These are phyloP conservation scores for Neocatenulostroma microsporum DNA, from an alignment of 2,329 filamentous ascomycete genomes.

Conservation along the genomic window DNA sequence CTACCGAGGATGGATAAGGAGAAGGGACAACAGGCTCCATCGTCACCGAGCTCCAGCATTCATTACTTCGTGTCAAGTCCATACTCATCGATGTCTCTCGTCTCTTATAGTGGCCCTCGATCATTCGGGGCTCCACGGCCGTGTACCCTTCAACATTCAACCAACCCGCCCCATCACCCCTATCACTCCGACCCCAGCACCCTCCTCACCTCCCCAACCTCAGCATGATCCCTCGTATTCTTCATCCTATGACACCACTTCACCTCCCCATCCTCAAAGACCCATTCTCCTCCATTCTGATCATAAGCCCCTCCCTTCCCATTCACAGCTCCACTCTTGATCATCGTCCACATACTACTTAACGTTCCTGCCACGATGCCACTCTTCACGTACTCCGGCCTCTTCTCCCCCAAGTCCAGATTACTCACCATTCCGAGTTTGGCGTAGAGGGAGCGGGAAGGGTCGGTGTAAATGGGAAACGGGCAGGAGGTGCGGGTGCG, in stretches of 20 bases:
- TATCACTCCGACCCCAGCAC: no score
- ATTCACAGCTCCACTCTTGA: conserved; percentile 16
- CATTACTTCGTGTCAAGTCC: no score
- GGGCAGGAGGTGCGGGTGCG: conserved; percentile 22
- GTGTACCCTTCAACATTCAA: no score
- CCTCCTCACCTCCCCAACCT: conserved; percentile 25
- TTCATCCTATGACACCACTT: conserved; percentile 31
- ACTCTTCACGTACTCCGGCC: conserved; percentile 22
- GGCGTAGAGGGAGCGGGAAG: conserved; percentile 23
- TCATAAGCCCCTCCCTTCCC: conserved; percentile 22
- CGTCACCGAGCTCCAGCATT: no score
- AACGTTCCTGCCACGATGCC: conserved; percentile 15
- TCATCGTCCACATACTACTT: conserved; percentile 18
- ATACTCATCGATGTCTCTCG: no score
- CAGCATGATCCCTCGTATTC: conserved; percentile 29
- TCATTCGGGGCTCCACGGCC: no score
- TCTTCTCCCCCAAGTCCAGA: conserved; percentile 18
- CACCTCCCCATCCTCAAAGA: conserved; percentile 29
- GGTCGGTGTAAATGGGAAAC: conserved; percentile 29
- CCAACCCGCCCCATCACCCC: no score
- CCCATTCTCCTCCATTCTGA: conserved; percentile 33
- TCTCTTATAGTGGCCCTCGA: no score
- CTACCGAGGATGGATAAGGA: no score
- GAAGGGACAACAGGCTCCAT: no score
- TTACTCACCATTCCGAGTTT: conserved; percentile 26